phyloP scores from a whole-genome alignment of 2,329 filamentous ascomycete species.

The Aureobasidium subglaciale region DNA sequence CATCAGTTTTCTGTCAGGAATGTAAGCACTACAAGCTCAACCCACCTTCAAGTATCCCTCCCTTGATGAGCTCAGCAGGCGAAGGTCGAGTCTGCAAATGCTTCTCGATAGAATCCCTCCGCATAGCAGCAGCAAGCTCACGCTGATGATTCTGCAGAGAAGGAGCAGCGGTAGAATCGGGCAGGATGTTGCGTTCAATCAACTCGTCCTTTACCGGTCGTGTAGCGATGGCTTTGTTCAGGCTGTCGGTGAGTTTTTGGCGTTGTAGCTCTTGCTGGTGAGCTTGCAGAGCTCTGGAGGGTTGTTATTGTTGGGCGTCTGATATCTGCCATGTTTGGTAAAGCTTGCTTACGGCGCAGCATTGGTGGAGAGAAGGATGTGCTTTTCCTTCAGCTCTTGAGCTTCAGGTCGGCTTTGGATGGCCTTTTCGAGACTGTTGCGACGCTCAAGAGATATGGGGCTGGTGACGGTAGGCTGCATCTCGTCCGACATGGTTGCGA shows the following conservation, averaged over 20 bases:
- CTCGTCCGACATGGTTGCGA: conserved; percentile 3
- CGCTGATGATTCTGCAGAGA: conserved; percentile 71
- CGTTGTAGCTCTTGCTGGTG: conserved; percentile 57
- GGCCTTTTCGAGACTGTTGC: conserved; percentile 36
- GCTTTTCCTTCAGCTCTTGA: conserved; percentile 60
- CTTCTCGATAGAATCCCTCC: conserved; percentile 77
- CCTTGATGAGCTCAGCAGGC: conserved; percentile 68
- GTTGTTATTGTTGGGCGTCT: background rate
- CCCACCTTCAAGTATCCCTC: conserved; percentile 61
- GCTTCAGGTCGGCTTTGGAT: conserved; percentile 43
- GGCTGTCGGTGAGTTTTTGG: conserved; percentile 53
- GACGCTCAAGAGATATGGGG: conserved; percentile 19
- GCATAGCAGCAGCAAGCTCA: conserved; percentile 84
- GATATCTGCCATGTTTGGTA: background rate
- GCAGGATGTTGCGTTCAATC: conserved; percentile 83
- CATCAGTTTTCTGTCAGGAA: background rate
- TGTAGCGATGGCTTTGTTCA: conserved; percentile 58
- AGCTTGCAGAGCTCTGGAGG: conserved; percentile 50
- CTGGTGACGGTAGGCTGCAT: conserved; percentile 15
- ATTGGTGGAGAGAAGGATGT: conserved; percentile 61
- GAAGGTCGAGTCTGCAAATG: conserved; percentile 72
- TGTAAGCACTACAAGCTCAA: too few relatives aligned
- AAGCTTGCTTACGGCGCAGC: conserved; percentile 52
- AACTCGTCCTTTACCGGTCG: conserved; percentile 66
- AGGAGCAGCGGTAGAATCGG: conserved; percentile 68